These are phyloP conservation scores for Tetragonia tetragonoides DNA, from an alignment of 148 eudicot genomes.

Conservation along the genomic window DNA sequence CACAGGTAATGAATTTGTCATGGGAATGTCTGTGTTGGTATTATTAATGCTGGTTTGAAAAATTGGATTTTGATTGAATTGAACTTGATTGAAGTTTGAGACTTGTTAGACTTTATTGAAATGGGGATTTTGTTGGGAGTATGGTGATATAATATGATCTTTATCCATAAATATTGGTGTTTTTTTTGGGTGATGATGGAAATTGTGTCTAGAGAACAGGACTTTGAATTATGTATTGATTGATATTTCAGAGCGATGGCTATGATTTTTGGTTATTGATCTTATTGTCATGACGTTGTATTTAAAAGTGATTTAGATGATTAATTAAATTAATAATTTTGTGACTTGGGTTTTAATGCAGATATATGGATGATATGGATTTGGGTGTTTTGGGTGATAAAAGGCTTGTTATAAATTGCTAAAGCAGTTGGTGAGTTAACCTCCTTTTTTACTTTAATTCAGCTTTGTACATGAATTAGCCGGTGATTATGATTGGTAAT, in stretches of 20 bases:
- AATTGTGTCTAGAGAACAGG: neutral
- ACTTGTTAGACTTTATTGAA: too few species aligned
- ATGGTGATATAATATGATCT: neutral
- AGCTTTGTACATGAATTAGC: neutral
- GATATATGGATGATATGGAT: slow-evolving; percentile 75
- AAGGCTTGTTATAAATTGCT: slow-evolving; percentile 67
- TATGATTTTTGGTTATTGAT: neutral
- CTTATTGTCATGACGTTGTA: neutral
- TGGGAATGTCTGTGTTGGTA: too few species aligned
- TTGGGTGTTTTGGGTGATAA: slow-evolving; percentile 75
- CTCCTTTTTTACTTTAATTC: neutral
- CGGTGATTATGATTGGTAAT: neutral
- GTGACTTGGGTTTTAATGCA: slow-evolving; percentile 21
- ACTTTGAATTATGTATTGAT: neutral
- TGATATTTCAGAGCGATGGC: neutral
- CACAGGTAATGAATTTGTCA: slow-evolving; percentile 32
- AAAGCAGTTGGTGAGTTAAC: slow-evolving; percentile 66
- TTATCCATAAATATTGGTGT: neutral
- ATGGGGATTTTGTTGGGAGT: too few species aligned
- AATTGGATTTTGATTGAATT: too few species aligned
- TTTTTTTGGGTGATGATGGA: neutral
- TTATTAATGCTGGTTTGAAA: too few species aligned
- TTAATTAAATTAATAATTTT: neutral
- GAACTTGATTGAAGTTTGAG: too few species aligned
- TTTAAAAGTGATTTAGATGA: neutral